Percentiles rank a stretch among this genome's conserved stretches.
These are phyloP conservation scores for Zymoseptoria ardabiliae DNA, from an alignment of 2,329 filamentous ascomycete species.

Conservation along the genomic window DNA sequence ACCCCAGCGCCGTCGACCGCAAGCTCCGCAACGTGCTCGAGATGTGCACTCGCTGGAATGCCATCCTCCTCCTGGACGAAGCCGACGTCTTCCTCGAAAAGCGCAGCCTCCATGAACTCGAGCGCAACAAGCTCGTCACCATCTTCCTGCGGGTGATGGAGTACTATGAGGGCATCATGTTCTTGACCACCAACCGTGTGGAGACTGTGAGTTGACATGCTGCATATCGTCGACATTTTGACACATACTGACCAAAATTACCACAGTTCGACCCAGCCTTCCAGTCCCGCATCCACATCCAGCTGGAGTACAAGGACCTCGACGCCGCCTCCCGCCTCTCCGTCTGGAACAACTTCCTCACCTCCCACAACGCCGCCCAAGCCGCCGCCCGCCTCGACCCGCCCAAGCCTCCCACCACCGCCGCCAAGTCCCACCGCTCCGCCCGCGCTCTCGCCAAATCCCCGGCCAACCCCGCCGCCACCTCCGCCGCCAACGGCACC, in stretches of 20 bases:
- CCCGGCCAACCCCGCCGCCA: background rate
- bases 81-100: conserved; percentile 40
- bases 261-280: conserved; percentile 38
- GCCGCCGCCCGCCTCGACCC: conserved; percentile 14
- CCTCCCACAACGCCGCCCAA: conserved; percentile 21
- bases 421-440: conserved; percentile 9
- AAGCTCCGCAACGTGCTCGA: conserved; percentile 39
- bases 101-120: conserved; percentile 34
- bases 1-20: conserved; percentile 35
- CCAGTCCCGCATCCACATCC: conserved; percentile 40
- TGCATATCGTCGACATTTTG: no score
- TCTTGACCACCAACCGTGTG: conserved; percentile 41
- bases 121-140: conserved; percentile 41
- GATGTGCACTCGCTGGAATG: conserved; percentile 45
- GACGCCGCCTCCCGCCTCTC: conserved; percentile 30
- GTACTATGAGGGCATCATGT: conserved; percentile 38
- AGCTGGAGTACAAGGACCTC: conserved; percentile 37
- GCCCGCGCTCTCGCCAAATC: background rate
- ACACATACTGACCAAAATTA: background rate
- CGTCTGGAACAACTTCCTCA: conserved; percentile 42
- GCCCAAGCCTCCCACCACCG: conserved; percentile 14
- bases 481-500: conserved; percentile 7
- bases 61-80: conserved; percentile 47
- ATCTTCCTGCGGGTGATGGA: conserved; percentile 34
- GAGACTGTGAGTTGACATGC: conserved; percentile 17